Percentiles rank a stretch among this genome's conserved stretches.
These are phyloP conservation scores for Elsinoe australis DNA, from an alignment of 2,329 filamentous ascomycete genomes.

Conservation along the genomic window DNA sequence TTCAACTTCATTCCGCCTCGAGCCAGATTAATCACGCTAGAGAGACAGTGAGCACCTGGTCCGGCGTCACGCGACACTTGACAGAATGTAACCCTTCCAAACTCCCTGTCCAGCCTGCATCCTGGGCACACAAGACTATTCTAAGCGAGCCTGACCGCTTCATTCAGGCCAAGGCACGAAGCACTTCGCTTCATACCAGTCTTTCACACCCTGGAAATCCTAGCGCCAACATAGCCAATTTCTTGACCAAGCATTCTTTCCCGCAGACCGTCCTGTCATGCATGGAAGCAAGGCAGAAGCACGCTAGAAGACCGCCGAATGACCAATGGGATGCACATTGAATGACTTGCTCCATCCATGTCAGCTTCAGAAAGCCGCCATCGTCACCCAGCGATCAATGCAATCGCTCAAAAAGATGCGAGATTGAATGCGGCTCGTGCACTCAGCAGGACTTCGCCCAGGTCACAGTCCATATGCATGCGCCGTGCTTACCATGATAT, in stretches of 20 bases:
- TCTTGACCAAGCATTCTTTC: neutral
- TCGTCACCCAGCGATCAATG: no score
- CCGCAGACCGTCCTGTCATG: neutral
- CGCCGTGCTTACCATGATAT: no score
- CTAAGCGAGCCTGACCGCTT: constrained; percentile 10
- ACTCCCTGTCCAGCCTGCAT: neutral
- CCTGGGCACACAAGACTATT: neutral
- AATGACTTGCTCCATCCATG: neutral
- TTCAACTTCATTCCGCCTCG: constrained; percentile 11
- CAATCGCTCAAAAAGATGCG: no score
- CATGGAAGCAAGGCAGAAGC: constrained; percentile 2
- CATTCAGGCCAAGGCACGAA: neutral
- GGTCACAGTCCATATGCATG: no score
- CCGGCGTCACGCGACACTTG: constrained; percentile 7
- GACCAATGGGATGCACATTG: neutral
- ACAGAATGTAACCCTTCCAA: constrained; percentile 9
- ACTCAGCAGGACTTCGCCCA: no score
- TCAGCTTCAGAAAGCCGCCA: constrained; percentile 6
- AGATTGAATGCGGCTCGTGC: no score
- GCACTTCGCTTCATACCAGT: neutral
- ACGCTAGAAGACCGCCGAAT: constrained; percentile 8
- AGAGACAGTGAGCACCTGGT: neutral
- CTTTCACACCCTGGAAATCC: neutral
- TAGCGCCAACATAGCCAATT: neutral
- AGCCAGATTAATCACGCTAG: neutral